Base-by-base conservation (phyloP, 495 filamentous ascomycete genomes). In the Parachaetomium inaequale region DNA sequence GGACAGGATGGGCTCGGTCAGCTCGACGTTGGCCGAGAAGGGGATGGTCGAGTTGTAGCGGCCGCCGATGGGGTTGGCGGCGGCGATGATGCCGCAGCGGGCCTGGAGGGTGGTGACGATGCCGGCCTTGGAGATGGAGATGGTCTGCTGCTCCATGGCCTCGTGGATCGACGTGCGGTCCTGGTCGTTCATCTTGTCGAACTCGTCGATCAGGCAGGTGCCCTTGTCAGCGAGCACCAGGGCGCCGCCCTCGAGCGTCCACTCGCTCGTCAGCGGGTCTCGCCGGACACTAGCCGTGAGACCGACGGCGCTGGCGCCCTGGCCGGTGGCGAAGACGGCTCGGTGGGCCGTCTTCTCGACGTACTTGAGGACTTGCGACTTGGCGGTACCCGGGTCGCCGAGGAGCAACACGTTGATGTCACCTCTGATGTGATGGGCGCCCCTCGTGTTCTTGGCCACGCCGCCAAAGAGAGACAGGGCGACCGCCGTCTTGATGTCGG, bases 151-250 rank as follows among this genome's bases (percentile, higher is more conserved):
- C 74, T 99, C 95, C 95, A 99, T 99, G 61, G 95, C 95, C 81
- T 99, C 95, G 82, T 99, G 95, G 72, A 99, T 99, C 25, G 90
- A 95, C 1, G 95, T 99, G 46, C 94, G 75, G 73, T 99, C 95
- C 68, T 98, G 92, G 72, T 99, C 95, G 76, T 99, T 99, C 95
- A 99, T 99, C 82, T 99, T 99, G 83, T 99, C 95, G 74, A 99
- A 99, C 74, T 99, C 95, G 73, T 99, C 95, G 67, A 99, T 99
- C 32, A 99, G 81, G 71, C 95, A 99, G 38, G 91, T 95, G 46
- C 95, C 95, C 61, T 90, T 88, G 75, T 99, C 95, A 28, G 95
- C 95, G 38, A 99, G 83, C 57, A 99, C 95, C 21, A 99, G 80
- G 2, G 95, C 95, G 68, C 95, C 95, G 66, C 95, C 95, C 79